These are phyloP conservation scores for Cladosporium sp. DNA, from an alignment of 2,329 filamentous ascomycete genomes.

Conservation along the genomic window DNA sequence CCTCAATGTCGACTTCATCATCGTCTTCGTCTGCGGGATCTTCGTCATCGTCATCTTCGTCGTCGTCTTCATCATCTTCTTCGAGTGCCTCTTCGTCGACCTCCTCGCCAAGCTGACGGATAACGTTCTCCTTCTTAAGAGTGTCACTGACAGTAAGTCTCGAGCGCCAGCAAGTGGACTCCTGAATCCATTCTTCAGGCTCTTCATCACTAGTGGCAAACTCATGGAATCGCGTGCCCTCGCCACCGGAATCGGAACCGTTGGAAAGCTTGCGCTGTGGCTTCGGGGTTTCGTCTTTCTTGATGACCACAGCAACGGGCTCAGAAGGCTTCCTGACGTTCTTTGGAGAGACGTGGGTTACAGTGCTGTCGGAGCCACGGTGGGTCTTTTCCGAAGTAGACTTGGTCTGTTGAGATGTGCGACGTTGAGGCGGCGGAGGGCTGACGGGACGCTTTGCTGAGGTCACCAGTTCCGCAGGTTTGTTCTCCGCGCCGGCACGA, in stretches of 20 bases:
- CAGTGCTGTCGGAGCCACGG: constrained; percentile 47
- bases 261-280: constrained; percentile 24
- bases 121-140: constrained; percentile 80
- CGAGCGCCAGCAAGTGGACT: constrained; percentile 56
- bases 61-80: constrained; percentile 50
- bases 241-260: constrained; percentile 44
- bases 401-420: constrained; percentile 8
- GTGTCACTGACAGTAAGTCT: constrained; percentile 88
- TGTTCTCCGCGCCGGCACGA: constrained; percentile 40
- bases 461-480: constrained; percentile 24
- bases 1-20: constrained; percentile 52
- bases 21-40: constrained; percentile 48
- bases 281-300: constrained; percentile 29
- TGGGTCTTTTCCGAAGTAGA: constrained; percentile 28
- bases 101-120: constrained; percentile 80
- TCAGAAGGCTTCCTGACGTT: neutral
- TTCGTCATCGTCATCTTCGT: constrained; percentile 37
- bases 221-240: constrained; percentile 70
- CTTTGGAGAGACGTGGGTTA: constrained; percentile 44
- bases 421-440: constrained; percentile 35
- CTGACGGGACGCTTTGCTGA: constrained; percentile 32
- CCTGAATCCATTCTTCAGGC: constrained; percentile 88
- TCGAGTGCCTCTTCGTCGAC: constrained; percentile 82
- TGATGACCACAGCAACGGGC: constrained; percentile 23
- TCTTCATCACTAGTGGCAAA: constrained; percentile 79